Base-by-base conservation (phyloP, 352 stramenopile genomes). In the Phytopythium cucurbitacearum region DNA sequence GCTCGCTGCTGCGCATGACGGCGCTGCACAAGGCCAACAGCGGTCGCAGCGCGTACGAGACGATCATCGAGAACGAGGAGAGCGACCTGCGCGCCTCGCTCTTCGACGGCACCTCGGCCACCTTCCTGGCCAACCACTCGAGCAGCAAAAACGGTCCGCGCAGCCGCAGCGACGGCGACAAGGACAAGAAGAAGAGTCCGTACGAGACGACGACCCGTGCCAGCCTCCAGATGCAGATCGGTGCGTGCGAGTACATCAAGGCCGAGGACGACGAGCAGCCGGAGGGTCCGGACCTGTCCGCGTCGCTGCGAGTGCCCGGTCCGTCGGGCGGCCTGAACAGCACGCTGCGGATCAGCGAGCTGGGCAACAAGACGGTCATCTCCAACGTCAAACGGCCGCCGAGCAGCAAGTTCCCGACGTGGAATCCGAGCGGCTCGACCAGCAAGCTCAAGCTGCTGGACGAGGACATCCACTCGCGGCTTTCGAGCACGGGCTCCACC, bases 61-160 rank as follows among this genome's bases (percentile, higher is more conserved):
- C 47, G n/a, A 52, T 52, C 35, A 13, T 52, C 35, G 47, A 52
- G 35, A 52, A 10, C 35, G 48, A 53, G 21, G 21, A 28, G 41
- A 55, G 51, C 35, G 67, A 71, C 35, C 35, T 73, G 3, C 66
- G 60, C 15, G 56, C 58, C n/a, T 72, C 63, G 32, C 66, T 71
- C 39, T 73, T 71, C n/a, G 67, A 76, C 16, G 64, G 67, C 48
- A 73, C 67, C 0, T 65, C 66, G 28, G 61, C 57, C 16, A 65
- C 57, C 12, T 68, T 71, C 39, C 38, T 54, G 12, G 15, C n/a
- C 15, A 39, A 39, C 38, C 10, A 12, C 48, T 41, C 38, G 38
- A 36, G 5, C 28, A n/a, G 4, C 38, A 32, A 5, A n/a, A 43
- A 10, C n/a, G 48, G 40, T 6, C 37, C 36, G 11, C 37, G 48